Percentiles rank a stretch among this genome's conserved stretches.
These are phyloP conservation scores for Coccomyxa sp. DNA, from an alignment of 139 green algal genomes.

Conservation along the genomic window DNA sequence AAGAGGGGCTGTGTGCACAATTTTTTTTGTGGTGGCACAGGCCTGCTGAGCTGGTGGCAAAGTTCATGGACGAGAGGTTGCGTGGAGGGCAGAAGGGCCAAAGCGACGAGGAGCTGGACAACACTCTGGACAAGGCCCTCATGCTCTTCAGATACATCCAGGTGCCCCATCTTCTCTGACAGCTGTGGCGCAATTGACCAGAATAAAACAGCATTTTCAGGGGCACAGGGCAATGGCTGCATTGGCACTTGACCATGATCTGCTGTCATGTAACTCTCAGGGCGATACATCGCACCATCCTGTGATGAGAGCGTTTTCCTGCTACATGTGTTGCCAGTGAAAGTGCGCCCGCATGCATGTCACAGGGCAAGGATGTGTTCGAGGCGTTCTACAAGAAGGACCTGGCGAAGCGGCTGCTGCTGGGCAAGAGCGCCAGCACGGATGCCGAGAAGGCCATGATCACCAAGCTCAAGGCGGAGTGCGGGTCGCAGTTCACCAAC, in stretches of 20 bases:
- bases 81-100: slow-evolving; percentile 55
- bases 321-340: no score
- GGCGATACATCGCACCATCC: neutral
- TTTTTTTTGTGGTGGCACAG: neutral
- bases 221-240: neutral
- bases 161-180: slow-evolving; percentile 17
- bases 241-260: neutral
- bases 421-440: slow-evolving; percentile 73
- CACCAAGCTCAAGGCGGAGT: slow-evolving; percentile 94
- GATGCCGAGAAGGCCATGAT: slow-evolving; percentile 97
- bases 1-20: neutral
- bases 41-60: slow-evolving; percentile 94
- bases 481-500: slow-evolving; percentile 93
- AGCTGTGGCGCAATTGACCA: neutral
- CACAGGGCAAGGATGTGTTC: slow-evolving; percentile 98
- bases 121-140: slow-evolving; percentile 78
- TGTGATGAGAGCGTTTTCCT: no score
- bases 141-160: slow-evolving; percentile 89
- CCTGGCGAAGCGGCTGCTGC: slow-evolving; percentile 92
- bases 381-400: slow-evolving; percentile 99
- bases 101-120: slow-evolving; percentile 89
- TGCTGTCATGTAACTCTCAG: neutral
- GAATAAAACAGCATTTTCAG: neutral
- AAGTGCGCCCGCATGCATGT: neutral
- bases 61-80: slow-evolving; percentile 90